phyloP scores from a whole-genome alignment of 1,284 basidiomycete species.

The Cryptococcus amylolentus region DNA sequence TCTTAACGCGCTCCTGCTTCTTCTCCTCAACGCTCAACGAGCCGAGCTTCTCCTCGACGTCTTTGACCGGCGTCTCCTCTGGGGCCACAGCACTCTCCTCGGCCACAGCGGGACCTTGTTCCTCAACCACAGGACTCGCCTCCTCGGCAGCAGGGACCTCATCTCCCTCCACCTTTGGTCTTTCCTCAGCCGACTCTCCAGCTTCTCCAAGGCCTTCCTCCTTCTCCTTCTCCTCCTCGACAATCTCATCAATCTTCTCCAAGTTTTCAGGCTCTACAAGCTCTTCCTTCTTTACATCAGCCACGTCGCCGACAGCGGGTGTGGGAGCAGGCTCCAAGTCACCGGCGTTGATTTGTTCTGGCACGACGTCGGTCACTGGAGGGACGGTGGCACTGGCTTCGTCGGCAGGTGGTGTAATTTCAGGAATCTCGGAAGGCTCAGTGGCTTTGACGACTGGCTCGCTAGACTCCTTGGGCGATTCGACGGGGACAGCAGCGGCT shows the following conservation, averaged over 20 bases:
- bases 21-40: conserved; percentile 10
- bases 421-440: neutral
- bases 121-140: conserved; percentile 12
- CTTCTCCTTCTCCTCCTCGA: conserved; percentile 27
- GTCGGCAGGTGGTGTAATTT: conserved; percentile 1
- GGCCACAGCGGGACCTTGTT: conserved; percentile 15
- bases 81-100: neutral
- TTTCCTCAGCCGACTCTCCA: neutral
- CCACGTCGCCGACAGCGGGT: conserved; percentile 19
- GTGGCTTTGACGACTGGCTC: neutral
- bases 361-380: conserved; percentile 27
- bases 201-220: conserved; percentile 14
- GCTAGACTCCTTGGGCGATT: conserved; percentile 1
- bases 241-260: conserved; percentile 29
- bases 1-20: conserved; percentile 30
- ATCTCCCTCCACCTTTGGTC: conserved; percentile 1
- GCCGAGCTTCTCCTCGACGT: conserved; percentile 7
- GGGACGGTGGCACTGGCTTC: neutral
- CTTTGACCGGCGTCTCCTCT: neutral
- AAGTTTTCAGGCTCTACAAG: conserved; percentile 30
- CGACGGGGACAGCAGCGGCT: conserved; percentile 4
- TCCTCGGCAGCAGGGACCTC: conserved; percentile 6
- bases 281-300: conserved; percentile 22
- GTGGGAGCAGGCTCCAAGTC: conserved; percentile 31
- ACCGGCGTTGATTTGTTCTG: conserved; percentile 27